These are phyloP conservation scores for Picochlorum sp. DNA, from an alignment of 139 green algal species.

Conservation along the genomic window DNA sequence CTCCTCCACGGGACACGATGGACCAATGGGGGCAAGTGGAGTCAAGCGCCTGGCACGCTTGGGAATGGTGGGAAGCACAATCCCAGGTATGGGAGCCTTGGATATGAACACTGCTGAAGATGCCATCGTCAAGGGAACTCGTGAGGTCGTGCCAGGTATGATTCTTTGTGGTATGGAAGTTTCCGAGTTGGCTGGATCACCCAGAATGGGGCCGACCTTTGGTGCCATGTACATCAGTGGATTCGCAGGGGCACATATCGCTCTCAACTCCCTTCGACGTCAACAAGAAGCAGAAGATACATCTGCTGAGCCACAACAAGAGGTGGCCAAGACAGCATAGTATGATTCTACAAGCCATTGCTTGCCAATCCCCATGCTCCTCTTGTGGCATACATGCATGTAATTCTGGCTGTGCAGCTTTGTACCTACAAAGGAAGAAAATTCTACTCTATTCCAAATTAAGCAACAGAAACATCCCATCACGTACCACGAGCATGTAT, in stretches of 20 bases:
- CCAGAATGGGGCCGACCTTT: slow-evolving; percentile 94
- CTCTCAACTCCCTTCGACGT: slow-evolving; percentile 69
- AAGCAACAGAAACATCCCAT: too few species aligned
- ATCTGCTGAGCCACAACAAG: too few species aligned
- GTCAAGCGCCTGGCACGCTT: slow-evolving; percentile 85
- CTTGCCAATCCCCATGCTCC: too few species aligned
- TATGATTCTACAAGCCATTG: too few species aligned
- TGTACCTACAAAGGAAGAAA: too few species aligned
- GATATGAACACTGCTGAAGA: slow-evolving; percentile 88
- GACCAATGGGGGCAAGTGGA: slow-evolving; percentile 81
- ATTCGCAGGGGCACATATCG: slow-evolving; percentile 83
- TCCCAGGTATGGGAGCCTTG: slow-evolving; percentile 81
- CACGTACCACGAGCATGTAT: too few species aligned
- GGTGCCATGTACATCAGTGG: slow-evolving; percentile 91
- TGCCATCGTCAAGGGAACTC: slow-evolving; percentile 70
- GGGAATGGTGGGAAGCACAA: slow-evolving; percentile 71
- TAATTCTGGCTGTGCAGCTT: too few species aligned
- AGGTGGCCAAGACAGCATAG: too few species aligned
- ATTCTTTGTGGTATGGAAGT: slow-evolving; percentile 93
- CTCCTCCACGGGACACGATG: slow-evolving; percentile 85
- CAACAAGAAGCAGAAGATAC: too few species aligned
- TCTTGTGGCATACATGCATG: too few species aligned
- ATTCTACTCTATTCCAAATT: too few species aligned
- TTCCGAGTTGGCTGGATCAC: slow-evolving; percentile 56
- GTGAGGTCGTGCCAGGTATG: slow-evolving; percentile 89